Evolutionary conservation across 2,329 filamentous ascomycete species (phyloP).

Genomic region (Talaromyces marneffei): DNA sequence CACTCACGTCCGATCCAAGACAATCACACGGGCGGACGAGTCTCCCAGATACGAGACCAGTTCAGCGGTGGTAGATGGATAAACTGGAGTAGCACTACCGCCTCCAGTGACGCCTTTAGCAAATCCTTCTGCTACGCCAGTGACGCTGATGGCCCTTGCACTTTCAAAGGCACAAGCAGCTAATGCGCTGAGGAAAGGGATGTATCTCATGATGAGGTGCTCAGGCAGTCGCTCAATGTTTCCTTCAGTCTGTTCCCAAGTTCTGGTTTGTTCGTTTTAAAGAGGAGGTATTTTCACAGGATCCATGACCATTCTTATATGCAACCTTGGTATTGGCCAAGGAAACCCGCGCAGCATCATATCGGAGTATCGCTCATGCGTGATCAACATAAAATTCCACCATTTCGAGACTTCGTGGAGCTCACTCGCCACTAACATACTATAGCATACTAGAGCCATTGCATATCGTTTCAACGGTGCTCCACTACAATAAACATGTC

Average conservation of each 20-base stretch:
- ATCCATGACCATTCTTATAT: conserved; percentile 40
- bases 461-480: neutral
- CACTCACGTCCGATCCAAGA: conserved; percentile 2
- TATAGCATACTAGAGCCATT: neutral
- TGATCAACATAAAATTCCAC: neutral
- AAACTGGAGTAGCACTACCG: conserved; percentile 6
- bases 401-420: neutral
- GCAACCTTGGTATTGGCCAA: conserved; percentile 53
- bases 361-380: conserved; percentile 5
- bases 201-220: conserved; percentile 3
- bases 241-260: conserved; percentile 22
- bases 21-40: conserved; percentile 6
- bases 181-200: neutral
- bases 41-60: conserved; percentile 10
- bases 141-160: conserved; percentile 1
- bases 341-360: conserved; percentile 17
- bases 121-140: conserved; percentile 8
- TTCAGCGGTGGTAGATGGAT: conserved; percentile 5
- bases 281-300: neutral
- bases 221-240: conserved; percentile 46
- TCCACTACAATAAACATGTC: neutral
- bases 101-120: conserved; percentile 11
- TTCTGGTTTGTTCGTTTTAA: neutral
- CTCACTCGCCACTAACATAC: neutral
- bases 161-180: neutral